Percentiles rank a stretch among this genome's conserved stretches.
These are phyloP conservation scores for Parvularia atlantis DNA, from an alignment of 78 protist genomes.

Conservation along the genomic window DNA sequence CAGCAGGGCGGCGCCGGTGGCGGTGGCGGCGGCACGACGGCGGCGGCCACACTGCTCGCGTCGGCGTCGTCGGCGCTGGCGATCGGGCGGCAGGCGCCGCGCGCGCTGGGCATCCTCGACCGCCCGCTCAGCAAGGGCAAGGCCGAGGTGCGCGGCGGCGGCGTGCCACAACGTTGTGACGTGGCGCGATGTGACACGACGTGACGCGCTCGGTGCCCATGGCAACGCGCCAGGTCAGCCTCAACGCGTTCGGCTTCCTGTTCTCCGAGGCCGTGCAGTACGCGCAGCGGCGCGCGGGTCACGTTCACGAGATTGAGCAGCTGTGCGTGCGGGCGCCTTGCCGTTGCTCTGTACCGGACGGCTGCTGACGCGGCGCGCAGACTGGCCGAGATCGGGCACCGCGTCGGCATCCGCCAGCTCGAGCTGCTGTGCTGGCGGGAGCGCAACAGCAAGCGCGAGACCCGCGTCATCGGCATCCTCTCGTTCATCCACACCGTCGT, in stretches of 20 bases:
- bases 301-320: constrained; percentile 57
- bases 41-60: too few relatives aligned
- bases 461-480: constrained; percentile 55
- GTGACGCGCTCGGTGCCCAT: too few relatives aligned
- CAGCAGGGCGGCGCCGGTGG: too few relatives aligned
- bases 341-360: not conserved
- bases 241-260: constrained; percentile 67
- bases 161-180: too few relatives aligned
- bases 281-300: constrained; percentile 48
- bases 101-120: too few relatives aligned
- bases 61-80: too few relatives aligned
- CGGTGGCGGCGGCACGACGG: too few relatives aligned
- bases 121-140: too few relatives aligned
- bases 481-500: constrained; percentile 53
- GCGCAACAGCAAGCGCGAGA: constrained; percentile 59
- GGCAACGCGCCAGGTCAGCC: constrained; percentile 63
- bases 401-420: constrained; percentile 63
- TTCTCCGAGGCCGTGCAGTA: constrained; percentile 82
- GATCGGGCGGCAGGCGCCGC: too few relatives aligned
- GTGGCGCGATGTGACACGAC: too few relatives aligned
- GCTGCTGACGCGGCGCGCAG: too few relatives aligned
- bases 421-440: constrained; percentile 59
- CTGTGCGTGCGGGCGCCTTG: not conserved
- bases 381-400: constrained; percentile 61
- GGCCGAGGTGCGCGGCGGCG: too few relatives aligned